Evolutionary conservation across 139 green algal species (phyloP), one percentile per base, ranked within the genome.

Genomic region (Micractinium conductrix): DNA sequence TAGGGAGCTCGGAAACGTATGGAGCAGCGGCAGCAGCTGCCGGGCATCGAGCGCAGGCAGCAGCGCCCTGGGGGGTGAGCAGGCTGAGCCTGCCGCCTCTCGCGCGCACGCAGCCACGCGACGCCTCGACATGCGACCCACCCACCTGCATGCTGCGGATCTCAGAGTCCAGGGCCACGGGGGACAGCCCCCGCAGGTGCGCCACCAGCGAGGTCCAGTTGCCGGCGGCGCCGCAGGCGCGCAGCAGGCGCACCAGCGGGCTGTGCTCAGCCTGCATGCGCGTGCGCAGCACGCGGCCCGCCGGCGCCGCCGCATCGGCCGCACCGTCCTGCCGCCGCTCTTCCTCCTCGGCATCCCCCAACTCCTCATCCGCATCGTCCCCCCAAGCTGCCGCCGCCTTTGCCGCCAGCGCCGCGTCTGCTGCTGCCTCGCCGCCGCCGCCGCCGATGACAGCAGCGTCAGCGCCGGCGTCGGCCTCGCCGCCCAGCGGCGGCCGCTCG

Each of bases 131-230:
- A 58, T 24, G 48, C 33, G 10, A 62, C 53, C n/a, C 55, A 28
- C 88, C 21, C 63, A 95, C 87, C 92, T 94, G 84, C 87, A 97
- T 87, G 17, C 87, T 80, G 7, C 91, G 88, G 53, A 98, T 80
- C 89, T 98, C 91, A 17, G 88, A 58, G 71, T 98, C 95, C 21
- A 98, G 62, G 3, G 83, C 84, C 4, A 85, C 75, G 7, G 93
- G 92, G 21, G 75, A 82, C 89, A 96, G 82, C 24, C 43, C 75
- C 2, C 90, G 80, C 79, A 96, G 62, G 37, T 86, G 33, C 8
- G 76, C 86, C 17, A 95, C 45, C 43, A 95, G 81, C 0, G 87
- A 79, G 19, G 89, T 87, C 62, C 84, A 96, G 53, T 92, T 87
- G 3, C 85, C 89, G 0, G 71, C 75, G 0, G 78, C 53, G 3